Percentiles rank a stretch among this genome's conserved stretches.
Evolutionary conservation across 2,329 filamentous ascomycete species (phyloP).

Genomic region (Colletotrichum sublineola): DNA sequence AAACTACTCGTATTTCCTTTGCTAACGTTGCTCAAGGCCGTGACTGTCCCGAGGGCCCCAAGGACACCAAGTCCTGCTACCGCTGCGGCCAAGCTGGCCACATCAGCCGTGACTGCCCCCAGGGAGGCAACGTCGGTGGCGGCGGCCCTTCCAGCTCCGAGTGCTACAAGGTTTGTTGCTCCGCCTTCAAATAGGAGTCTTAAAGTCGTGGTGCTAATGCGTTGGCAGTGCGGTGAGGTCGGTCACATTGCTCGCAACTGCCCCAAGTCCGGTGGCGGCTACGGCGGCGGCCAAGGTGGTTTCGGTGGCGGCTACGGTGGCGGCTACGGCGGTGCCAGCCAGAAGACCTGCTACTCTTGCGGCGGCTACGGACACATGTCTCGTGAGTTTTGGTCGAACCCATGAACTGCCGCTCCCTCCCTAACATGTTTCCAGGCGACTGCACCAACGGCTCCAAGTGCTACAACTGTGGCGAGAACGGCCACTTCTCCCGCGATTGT

Average conservation of each 20-base stretch:
- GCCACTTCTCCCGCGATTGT: conserved; percentile 96
- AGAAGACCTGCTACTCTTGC: conserved; percentile 98
- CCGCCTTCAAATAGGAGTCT: background rate
- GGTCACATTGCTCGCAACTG: conserved; percentile 97
- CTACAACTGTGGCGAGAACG: conserved; percentile 98
- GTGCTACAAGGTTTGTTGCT: conserved; percentile 82
- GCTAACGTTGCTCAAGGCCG: conserved; percentile 69
- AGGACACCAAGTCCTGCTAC: conserved; percentile 86
- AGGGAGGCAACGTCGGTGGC: conserved; percentile 62
- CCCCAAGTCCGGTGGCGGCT: conserved; percentile 70
- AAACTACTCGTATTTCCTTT: conserved; percentile 28
- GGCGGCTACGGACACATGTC: conserved; percentile 98
- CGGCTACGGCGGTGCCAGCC: conserved; percentile 64
- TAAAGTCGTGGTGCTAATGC: conserved; percentile 20
- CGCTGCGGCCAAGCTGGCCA: conserved; percentile 87
- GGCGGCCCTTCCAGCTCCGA: conserved; percentile 68
- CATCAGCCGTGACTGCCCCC: conserved; percentile 85
- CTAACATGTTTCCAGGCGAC: conserved; percentile 68
- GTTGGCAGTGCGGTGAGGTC: conserved; percentile 82
- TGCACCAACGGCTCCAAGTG: conserved; percentile 99
- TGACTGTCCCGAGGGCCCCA: conserved; percentile 90
- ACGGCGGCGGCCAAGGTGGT: conserved; percentile 62
- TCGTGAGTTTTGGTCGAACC: conserved; percentile 64
- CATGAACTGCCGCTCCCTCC: background rate
- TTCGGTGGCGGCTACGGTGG: conserved; percentile 62